phyloP scores from a whole-genome alignment of 2,329 filamentous ascomycete species.

The Trichoderma arundinaceum region DNA sequence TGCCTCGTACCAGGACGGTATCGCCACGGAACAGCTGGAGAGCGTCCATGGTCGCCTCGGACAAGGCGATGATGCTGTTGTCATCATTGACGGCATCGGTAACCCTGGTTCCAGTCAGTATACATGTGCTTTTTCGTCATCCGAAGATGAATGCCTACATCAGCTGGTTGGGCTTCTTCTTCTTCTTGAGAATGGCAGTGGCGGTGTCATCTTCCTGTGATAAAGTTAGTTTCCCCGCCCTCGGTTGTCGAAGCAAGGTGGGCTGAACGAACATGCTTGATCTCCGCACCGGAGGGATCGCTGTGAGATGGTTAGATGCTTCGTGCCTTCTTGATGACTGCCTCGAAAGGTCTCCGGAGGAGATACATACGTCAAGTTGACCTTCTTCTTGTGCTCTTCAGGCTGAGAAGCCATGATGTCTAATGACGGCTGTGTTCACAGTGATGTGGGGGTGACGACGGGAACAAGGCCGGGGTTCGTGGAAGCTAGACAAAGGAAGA shows the following conservation, averaged over 20 bases:
- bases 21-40: conserved; percentile 98
- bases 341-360: neutral
- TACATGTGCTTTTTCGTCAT: neutral
- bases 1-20: conserved; percentile 96
- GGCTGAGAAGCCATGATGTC: conserved; percentile 74
- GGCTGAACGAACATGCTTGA: conserved; percentile 71
- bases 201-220: conserved; percentile 83
- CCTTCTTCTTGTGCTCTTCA: conserved; percentile 77
- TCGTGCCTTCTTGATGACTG: conserved; percentile 20
- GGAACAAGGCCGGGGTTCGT: conserved; percentile 33
- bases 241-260: conserved; percentile 29
- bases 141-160: conserved; percentile 69
- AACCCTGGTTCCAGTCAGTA: conserved; percentile 65
- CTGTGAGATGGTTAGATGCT: conserved; percentile 57
- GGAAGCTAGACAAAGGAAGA: conserved; percentile 25
- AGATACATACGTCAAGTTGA: conserved; percentile 74
- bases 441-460: conserved; percentile 35
- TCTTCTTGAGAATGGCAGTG: conserved; percentile 98
- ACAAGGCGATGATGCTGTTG: conserved; percentile 98
- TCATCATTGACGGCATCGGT: conserved; percentile 99
- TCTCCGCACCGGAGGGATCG: conserved; percentile 86
- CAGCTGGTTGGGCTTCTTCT: conserved; percentile 99
- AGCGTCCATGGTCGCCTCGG: conserved; percentile 98
- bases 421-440: conserved; percentile 29
- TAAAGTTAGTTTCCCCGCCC: conserved; percentile 39